Evolutionary conservation across 441 rosid genomes (phyloP), one percentile per base, ranked within the genome.

Genomic region (Breynia disticha): DNA sequence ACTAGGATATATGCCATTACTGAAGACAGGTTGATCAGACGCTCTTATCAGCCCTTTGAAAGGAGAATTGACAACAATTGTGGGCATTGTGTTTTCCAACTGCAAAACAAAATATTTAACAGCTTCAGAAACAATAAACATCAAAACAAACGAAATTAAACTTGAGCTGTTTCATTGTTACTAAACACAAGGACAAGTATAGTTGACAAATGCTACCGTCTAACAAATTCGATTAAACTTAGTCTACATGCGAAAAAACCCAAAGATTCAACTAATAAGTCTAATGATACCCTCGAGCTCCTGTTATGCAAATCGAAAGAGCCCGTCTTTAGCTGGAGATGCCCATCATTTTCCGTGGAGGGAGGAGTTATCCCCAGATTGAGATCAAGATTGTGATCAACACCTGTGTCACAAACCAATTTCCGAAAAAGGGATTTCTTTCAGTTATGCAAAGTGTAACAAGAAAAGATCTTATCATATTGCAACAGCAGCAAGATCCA

Each of bases 281-380:
- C 11, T 35, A 66, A 16, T 12, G 10, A 50, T 80, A 89, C 97
- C 89, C 72, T 68, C 32, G 72, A 71, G 68, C 67, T 72, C 57
- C 67, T 80, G 5, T 54, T 38, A 28, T 67, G 65, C 19, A 70
- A 59, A 56, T 58, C 70, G 15, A 54, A 57, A 46, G 71, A 65
- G 45, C 66, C 67, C 22, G 76, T 54, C 24, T 70, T 79, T 56
- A 68, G 69, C 37, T 64, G 81, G 46, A 66, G 57, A 54, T n/a
- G 50, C 62, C 75, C 75, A 63, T 67, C 80, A 20, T 58, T 76
- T 66, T 79, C 85, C 75, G 72, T 70, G 50, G 77, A 19, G 41
- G 91, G 71, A 53, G 81, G 69, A 62, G 90, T 71, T 17, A 87
- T 84, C 59, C 91, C 90, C 70, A 90, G 68, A 78, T 80, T 83